Evolutionary conservation across 805 yeast species (phyloP).

Genomic region (Zygosaccharomyces lentus): DNA sequence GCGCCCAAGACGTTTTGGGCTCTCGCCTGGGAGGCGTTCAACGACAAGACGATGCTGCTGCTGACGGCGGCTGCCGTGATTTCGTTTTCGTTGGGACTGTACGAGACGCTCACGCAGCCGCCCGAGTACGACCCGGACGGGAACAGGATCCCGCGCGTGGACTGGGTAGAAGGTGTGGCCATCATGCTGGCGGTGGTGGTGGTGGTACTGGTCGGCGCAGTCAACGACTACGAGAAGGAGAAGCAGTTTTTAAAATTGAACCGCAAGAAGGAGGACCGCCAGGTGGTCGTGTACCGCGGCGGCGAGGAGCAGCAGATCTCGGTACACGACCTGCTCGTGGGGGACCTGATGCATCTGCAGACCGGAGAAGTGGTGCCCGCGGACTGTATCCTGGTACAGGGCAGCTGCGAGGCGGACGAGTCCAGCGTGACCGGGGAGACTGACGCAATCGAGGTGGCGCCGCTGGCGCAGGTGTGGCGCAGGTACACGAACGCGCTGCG

Average conservation of each 20-base stretch:
- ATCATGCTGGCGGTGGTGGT: slow-evolving; percentile 86
- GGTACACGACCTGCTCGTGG: slow-evolving; percentile 74
- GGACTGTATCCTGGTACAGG: slow-evolving; percentile 70
- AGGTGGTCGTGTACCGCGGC: slow-evolving; percentile 68
- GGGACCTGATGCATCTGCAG: slow-evolving; percentile 76
- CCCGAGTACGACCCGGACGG: slow-evolving; percentile 77
- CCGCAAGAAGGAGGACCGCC: slow-evolving; percentile 82
- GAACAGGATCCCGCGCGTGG: slow-evolving; percentile 71
- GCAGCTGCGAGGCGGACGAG: slow-evolving; percentile 86
- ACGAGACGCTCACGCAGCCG: slow-evolving; percentile 86
- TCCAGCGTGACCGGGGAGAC: slow-evolving; percentile 93
- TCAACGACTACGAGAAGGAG: slow-evolving; percentile 96
- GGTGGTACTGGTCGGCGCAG: slow-evolving; percentile 90
- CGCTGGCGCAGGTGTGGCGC: slow-evolving; percentile 43
- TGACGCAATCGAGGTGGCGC: slow-evolving; percentile 65
- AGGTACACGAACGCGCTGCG: slow-evolving; percentile 8
- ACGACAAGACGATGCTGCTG: slow-evolving; percentile 85
- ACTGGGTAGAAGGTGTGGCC: slow-evolving; percentile 99
- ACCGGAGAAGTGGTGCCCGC: slow-evolving; percentile 95
- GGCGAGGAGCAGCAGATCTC: slow-evolving; percentile 66
- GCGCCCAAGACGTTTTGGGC: slow-evolving; percentile 62
- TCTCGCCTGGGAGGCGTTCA: slow-evolving; percentile 77
- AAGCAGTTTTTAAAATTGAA: slow-evolving; percentile 85
- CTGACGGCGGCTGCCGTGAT: slow-evolving; percentile 82
- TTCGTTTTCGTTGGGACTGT: slow-evolving; percentile 84